Conservation (phyloP, 257 asterid species). For the Plantago major region DNA sequence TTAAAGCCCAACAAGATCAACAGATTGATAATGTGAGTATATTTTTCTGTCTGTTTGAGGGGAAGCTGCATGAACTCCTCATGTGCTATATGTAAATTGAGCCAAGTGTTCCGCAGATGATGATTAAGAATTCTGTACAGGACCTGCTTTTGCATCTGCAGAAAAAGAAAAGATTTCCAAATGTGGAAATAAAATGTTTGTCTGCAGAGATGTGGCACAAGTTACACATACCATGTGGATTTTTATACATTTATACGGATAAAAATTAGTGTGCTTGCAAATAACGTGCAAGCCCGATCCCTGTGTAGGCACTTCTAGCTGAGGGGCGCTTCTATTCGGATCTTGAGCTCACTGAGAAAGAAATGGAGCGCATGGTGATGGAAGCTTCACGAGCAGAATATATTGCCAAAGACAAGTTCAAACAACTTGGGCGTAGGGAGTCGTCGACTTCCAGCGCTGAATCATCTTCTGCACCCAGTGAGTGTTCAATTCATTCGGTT, state of each 20-base stretch:
- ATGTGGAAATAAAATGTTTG: no score
- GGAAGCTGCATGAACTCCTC: neutral
- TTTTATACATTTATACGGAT: neutral
- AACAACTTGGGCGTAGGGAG: slow-evolving; percentile 55
- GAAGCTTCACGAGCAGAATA: slow-evolving; percentile 97
- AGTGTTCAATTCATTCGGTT: slow-evolving; percentile 25
- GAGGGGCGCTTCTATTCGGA: slow-evolving; percentile 97
- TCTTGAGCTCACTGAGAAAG: slow-evolving; percentile 95
- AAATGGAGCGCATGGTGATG: slow-evolving; percentile 95
- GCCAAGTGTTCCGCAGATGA: no score
- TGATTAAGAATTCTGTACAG: no score
- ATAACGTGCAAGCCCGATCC: slow-evolving; percentile 12
- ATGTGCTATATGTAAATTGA: neutral
- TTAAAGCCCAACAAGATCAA: slow-evolving; percentile 97
- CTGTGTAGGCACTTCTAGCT: slow-evolving; percentile 83
- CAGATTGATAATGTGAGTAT: slow-evolving; percentile 79
- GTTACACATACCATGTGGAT: neutral
- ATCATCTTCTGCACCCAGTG: slow-evolving; percentile 95
- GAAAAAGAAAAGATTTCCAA: no score
- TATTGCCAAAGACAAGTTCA: slow-evolving; percentile 58
- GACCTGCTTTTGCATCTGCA: no score
- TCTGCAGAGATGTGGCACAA: neutral
- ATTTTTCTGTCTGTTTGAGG: neutral
- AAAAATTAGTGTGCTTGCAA: neutral
- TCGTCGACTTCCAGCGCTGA: slow-evolving; percentile 89